Conservation (phyloP, 768 basidiomycete genomes). For the Lanmaoa pseudosensibilis region DNA sequence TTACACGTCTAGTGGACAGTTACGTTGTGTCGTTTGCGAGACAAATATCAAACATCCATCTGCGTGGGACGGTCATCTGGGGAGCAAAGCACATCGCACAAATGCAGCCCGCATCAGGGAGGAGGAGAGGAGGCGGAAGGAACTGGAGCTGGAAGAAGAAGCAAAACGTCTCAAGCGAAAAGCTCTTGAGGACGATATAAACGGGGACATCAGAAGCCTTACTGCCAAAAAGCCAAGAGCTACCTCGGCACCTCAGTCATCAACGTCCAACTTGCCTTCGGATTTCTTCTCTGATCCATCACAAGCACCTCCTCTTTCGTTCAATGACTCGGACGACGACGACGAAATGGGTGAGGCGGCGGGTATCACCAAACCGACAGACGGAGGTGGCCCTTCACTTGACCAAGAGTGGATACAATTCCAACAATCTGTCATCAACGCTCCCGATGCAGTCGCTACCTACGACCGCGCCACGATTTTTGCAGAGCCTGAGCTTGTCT, state of each 20-base stretch:
- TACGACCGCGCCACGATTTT: conserved; percentile 71
- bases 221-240: conserved; percentile 34
- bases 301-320: conserved; percentile 41
- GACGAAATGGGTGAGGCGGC: conserved; percentile 28
- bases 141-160: conserved; percentile 36
- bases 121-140: conserved; percentile 47
- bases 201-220: conserved; percentile 25
- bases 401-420: conserved; percentile 78
- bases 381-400: conserved; percentile 33
- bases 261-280: conserved; percentile 46
- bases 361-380: background rate
- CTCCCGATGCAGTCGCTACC: conserved; percentile 43
- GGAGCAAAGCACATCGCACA: conserved; percentile 75
- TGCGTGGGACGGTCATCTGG: conserved; percentile 87
- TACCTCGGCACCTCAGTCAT: conserved; percentile 11
- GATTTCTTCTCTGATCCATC: conserved; percentile 85
- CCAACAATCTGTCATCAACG: conserved; percentile 59
- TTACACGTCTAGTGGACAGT: conserved; percentile 63
- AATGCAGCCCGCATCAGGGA: conserved; percentile 60
- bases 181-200: conserved; percentile 24
- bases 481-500: conserved; percentile 63
- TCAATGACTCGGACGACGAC: conserved; percentile 45
- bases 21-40: conserved; percentile 68
- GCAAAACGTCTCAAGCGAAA: conserved; percentile 38
- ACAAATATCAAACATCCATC: conserved; percentile 69